These are phyloP conservation scores for Neoarthrinium moseri DNA, from an alignment of 2,329 filamentous ascomycete genomes.

Conservation along the genomic window DNA sequence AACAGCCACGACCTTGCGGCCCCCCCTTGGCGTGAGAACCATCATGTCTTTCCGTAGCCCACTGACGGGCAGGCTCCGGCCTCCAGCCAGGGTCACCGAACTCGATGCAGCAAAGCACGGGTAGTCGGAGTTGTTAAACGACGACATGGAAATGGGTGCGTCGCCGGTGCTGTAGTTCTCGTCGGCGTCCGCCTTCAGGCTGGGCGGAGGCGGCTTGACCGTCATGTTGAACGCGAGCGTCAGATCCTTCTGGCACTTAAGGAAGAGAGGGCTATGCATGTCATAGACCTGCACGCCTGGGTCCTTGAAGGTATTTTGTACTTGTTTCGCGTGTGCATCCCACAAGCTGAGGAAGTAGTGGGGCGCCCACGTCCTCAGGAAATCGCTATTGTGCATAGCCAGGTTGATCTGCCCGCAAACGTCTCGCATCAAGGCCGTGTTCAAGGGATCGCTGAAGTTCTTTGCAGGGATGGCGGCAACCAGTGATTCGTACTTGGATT, in stretches of 20 bases:
- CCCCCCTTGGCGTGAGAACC: slow-evolving; percentile 50
- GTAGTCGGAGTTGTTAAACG: slow-evolving; percentile 38
- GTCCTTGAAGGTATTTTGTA: slow-evolving; percentile 64
- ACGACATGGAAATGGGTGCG: slow-evolving; percentile 34
- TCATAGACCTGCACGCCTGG: slow-evolving; percentile 56
- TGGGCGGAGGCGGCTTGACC: slow-evolving; percentile 39
- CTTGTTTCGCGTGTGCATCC: slow-evolving; percentile 54
- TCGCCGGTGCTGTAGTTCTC: slow-evolving; percentile 5
- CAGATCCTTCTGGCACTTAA: slow-evolving; percentile 45
- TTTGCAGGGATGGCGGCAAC: slow-evolving; percentile 31
- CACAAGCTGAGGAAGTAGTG: slow-evolving; percentile 59
- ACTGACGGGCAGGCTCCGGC: slow-evolving; percentile 37
- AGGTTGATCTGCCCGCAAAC: slow-evolving; percentile 51
- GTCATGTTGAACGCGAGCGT: slow-evolving; percentile 48
- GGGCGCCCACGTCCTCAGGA: slow-evolving; percentile 51
- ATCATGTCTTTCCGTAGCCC: slow-evolving; percentile 42
- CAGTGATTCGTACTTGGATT: slow-evolving; percentile 24
- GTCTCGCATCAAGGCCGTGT: slow-evolving; percentile 48
- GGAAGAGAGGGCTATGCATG: slow-evolving; percentile 48
- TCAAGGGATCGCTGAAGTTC: slow-evolving; percentile 34
- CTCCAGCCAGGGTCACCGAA: slow-evolving; percentile 42
- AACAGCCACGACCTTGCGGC: slow-evolving; percentile 47
- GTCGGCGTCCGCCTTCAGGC: slow-evolving; percentile 3
- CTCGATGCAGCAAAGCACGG: slow-evolving; percentile 55
- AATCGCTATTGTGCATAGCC: slow-evolving; percentile 36